phyloP scores from a whole-genome alignment of 2,329 filamentous ascomycete genomes.

The Cadophora malorum region DNA sequence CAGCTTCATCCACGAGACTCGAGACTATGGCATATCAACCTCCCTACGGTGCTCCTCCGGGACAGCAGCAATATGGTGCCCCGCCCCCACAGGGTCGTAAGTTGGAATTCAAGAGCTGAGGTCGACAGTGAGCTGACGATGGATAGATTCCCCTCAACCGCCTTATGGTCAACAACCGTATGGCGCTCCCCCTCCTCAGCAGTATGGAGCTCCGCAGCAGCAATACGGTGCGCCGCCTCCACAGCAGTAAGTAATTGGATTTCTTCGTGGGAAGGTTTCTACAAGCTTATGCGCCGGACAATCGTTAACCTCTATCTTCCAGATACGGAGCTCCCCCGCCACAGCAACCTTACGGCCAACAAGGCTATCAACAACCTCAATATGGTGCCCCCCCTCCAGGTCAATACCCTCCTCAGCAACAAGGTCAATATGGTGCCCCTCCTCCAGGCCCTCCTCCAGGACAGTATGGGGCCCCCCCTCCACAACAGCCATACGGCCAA shows the following conservation, averaged over 20 bases:
- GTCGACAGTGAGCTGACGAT: slow-evolving; percentile 21
- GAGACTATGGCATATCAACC: slow-evolving; percentile 31
- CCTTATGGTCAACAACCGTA: slow-evolving; percentile 27
- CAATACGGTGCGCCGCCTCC: slow-evolving; percentile 31
- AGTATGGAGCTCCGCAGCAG: slow-evolving; percentile 14
- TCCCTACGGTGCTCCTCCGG: slow-evolving; percentile 21
- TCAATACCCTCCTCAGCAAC: slow-evolving; percentile 26
- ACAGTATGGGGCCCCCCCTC: slow-evolving; percentile 34
- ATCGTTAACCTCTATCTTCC: slow-evolving; percentile 16
- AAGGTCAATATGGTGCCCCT: slow-evolving; percentile 23
- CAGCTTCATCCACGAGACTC: background rate
- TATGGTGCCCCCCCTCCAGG: slow-evolving; percentile 29
- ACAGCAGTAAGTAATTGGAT: slow-evolving; percentile 19
- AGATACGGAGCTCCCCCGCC: slow-evolving; percentile 28
- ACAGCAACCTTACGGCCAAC: slow-evolving; percentile 25
- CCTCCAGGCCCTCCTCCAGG: slow-evolving; percentile 21
- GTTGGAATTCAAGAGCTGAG: slow-evolving; percentile 3
- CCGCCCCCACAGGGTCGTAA: slow-evolving; percentile 30
- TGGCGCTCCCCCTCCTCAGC: slow-evolving; percentile 28
- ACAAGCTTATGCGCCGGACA: background rate
- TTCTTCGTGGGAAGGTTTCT: background rate
- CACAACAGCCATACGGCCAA: slow-evolving; percentile 27
- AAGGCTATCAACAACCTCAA: slow-evolving; percentile 22
- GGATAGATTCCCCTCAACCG: slow-evolving; percentile 30
- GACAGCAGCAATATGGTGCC: slow-evolving; percentile 27